Evolutionary conservation across 768 basidiomycete species (phyloP), one percentile per base, ranked within the genome.

Genomic region (Porpolomopsis calyptriformis): DNA sequence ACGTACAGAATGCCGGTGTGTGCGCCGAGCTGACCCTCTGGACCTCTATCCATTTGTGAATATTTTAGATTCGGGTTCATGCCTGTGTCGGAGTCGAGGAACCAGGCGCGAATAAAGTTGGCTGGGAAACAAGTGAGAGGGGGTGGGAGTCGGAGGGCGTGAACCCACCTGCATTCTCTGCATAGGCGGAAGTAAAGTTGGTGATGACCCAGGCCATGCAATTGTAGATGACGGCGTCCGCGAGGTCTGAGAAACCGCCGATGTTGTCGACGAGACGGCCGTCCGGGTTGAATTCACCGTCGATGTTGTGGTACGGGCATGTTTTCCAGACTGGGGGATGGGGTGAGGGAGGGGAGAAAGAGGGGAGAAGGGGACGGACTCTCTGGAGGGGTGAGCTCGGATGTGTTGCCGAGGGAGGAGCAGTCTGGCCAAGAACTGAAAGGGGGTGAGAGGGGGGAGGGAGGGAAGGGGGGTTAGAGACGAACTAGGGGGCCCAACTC

Each of bases 401-500:
- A 78, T 2, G 70, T 78, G 57, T 82, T 81, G 5, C 71, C 72
- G 25, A 72, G 76, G 4, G 61, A 59, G 9, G 71, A 67, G 54
- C 81, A 84, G 55, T 82, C 67, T 0, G 80, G 79, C 80, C 80
- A 81, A 59, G 66, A 74, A 49, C 77, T 78, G 35, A 27, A 37
- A 18, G 2, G 23, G 3, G n/a, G 9, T 3, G 34, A n/a, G 3
- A 9, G 8, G 20, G 20, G 40, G 22, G 35, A 23, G 41, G 9
- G 7, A 40, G 24, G 47, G 4, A 38, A 40, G 29, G 40, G 35
- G 31, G 38, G 14, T 31, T 24, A 11, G 35, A 26, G 10, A 57
- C 76, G 38, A 59, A 80, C 80, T 82, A 83, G 33, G 81, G 80
- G 11, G 78, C 75, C 75, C 77, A 81, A 56, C 78, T 80, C 72